Base-by-base conservation (phyloP, 192 early-diverging fungal genomes). In the Dissophora globulifera region DNA sequence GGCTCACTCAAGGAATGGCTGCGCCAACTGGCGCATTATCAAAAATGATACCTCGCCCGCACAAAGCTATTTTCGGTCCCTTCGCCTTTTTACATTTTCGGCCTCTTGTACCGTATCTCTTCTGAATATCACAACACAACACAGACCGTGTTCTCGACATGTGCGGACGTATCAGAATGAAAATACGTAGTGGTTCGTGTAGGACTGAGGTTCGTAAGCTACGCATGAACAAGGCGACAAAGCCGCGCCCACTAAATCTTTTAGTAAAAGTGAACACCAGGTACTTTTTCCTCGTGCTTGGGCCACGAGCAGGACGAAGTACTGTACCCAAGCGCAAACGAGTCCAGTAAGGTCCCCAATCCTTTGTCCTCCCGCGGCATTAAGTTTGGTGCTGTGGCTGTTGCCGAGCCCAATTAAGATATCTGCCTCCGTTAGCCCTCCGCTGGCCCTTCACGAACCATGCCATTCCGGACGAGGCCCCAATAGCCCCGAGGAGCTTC, bases 401-500 rank as follows among this genome's bases (percentile, higher is more conserved):
- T 31, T 2, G 46, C 35, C 42, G 45, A 23, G 1, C 50, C 62
- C 1, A 62, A 62, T 13, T 42, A 66, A 11, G 5, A 52, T 50
- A 75, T 75, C 27, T 75, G 71, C 17, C 35, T 75, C 43, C n/a
- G n/a, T n/a, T n/a, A n/a, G n/a, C n/a, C n/a, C n/a, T n/a, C n/a
- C 71, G 71, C 41, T 75, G 71, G 71, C 71, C 71, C 11, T 62
- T 62, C 42, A 75, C 65, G 56, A 75, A 75, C 62, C 71, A 75
- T 42, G 71, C 71, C 20, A 45, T 55, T 5, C 19, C 26, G 62
- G 66, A 50, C 23, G 41, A 74, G n/a, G n/a, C n/a, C n/a, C n/a
- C n/a, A n/a, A n/a, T n/a, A n/a, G n/a, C n/a, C n/a, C n/a, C n/a
- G n/a, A n/a, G n/a, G n/a, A n/a, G n/a, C n/a, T n/a, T n/a, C n/a